These are phyloP conservation scores for Schizopora paradoxa DNA, from an alignment of 1,284 basidiomycete species.

Conservation along the genomic window DNA sequence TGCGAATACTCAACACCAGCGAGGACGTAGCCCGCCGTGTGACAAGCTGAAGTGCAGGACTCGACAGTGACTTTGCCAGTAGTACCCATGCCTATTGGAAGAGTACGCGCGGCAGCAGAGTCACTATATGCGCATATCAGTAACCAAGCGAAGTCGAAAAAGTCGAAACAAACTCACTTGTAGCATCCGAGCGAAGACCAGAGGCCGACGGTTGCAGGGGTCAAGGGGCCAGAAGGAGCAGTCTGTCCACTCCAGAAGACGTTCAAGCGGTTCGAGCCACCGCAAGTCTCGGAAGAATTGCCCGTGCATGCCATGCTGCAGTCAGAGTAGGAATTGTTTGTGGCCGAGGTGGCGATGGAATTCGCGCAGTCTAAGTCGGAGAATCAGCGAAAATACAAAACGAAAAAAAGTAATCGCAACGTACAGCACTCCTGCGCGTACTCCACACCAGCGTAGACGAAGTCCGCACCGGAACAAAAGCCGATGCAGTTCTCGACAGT, in stretches of 20 bases:
- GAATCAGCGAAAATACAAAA: no score
- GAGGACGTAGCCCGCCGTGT: slow-evolving; percentile 43
- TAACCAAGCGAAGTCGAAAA: background rate
- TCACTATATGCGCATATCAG: slow-evolving; percentile 37
- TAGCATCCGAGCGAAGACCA: slow-evolving; percentile 63
- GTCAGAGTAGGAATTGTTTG: slow-evolving; percentile 6
- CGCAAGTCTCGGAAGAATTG: slow-evolving; percentile 20
- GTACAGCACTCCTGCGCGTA: slow-evolving; percentile 20
- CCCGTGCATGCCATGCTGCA: slow-evolving; percentile 20
- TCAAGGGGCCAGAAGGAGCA: background rate
- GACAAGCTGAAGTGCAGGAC: slow-evolving; percentile 58
- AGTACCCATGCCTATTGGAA: slow-evolving; percentile 46
- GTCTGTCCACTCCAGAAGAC: slow-evolving; percentile 6
- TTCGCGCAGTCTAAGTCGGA: slow-evolving; percentile 17
- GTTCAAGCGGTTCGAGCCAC: slow-evolving; percentile 20
- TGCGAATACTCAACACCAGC: slow-evolving; percentile 56
- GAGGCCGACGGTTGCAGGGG: background rate
- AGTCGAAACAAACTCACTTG: slow-evolving; percentile 39
- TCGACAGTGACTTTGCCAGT: slow-evolving; percentile 42
- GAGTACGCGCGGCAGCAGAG: slow-evolving; percentile 44
- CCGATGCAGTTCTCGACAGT: slow-evolving; percentile 18
- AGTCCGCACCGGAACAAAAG: slow-evolving; percentile 16
- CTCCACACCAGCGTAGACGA: slow-evolving; percentile 19
- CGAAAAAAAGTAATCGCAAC: background rate
- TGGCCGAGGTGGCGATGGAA: slow-evolving; percentile 6